phyloP scores from a whole-genome alignment of 2,329 filamentous ascomycete species.

The Rutstroemia sp. region DNA sequence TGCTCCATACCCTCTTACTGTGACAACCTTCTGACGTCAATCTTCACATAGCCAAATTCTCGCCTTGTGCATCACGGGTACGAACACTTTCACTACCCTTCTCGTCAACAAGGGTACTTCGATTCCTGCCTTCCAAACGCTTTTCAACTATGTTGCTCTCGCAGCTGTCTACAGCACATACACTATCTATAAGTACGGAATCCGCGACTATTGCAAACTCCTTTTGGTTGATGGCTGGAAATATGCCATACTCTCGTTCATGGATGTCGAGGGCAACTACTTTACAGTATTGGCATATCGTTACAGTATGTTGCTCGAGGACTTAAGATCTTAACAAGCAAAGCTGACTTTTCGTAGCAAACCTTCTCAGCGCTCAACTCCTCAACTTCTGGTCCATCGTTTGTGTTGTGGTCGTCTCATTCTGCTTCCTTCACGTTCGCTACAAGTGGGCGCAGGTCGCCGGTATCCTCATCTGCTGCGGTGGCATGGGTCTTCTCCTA shows the following conservation, averaged over 20 bases:
- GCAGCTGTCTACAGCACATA: conserved; percentile 73
- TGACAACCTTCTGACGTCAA: not conserved
- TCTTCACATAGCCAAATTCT: conserved; percentile 56
- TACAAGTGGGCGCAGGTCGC: conserved; percentile 81
- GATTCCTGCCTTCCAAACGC: conserved; percentile 90
- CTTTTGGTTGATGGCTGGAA: conserved; percentile 75
- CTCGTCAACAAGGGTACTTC: conserved; percentile 61
- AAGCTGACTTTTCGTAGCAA: conserved; percentile 44
- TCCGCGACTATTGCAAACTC: conserved; percentile 58
- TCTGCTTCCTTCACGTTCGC: conserved; percentile 74
- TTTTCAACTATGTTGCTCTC: conserved; percentile 90
- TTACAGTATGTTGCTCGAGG: conserved; percentile 26
- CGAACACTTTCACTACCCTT: conserved; percentile 82
- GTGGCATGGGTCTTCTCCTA: conserved; percentile 79
- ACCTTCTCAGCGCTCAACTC: conserved; percentile 84
- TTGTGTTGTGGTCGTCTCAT: conserved; percentile 79
- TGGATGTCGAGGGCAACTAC: conserved; percentile 96
- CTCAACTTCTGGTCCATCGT: conserved; percentile 99
- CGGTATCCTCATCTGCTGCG: conserved; percentile 85
- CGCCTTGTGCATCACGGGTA: conserved; percentile 82
- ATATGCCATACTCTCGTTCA: conserved; percentile 85
- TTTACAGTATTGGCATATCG: conserved; percentile 93
- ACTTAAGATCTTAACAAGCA: not conserved
- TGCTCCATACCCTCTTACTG: conserved; percentile 10
- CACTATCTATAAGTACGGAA: conserved; percentile 73